Evolutionary conservation across 164 flowering plant species (phyloP).

Genomic region (grape (Vitis vinifera)): DNA sequence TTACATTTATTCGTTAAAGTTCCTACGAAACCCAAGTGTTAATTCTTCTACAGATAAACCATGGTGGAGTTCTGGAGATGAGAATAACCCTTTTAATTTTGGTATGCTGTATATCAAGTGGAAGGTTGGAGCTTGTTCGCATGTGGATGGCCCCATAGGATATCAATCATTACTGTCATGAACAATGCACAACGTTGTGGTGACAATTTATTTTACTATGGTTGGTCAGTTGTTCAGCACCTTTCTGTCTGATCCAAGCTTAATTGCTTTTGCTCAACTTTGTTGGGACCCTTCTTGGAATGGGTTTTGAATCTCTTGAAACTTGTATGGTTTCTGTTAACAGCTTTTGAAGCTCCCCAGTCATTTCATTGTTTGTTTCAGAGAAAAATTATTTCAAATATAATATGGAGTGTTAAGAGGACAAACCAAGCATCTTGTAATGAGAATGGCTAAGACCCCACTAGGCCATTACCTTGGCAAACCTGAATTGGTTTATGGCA

Average conservation of each 20-base stretch:
- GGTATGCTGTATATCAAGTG: conserved; percentile 84
- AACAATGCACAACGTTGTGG: conserved; percentile 82
- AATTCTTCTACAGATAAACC: conserved; percentile 61
- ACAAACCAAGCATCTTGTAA: no score
- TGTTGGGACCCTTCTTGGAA: conserved; percentile 83
- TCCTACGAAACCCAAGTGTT: neutral
- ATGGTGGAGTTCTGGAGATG: conserved; percentile 78
- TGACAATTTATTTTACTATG: neutral
- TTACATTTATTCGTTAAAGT: neutral
- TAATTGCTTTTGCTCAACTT: conserved; percentile 91
- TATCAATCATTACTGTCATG: conserved; percentile 91
- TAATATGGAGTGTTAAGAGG: no score
- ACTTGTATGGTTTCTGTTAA: no score
- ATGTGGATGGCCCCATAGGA: conserved; percentile 92
- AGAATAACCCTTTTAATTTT: conserved; percentile 74
- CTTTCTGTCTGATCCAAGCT: conserved; percentile 92
- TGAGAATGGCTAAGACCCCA: no score
- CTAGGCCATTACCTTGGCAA: no score
- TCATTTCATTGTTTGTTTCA: no score
- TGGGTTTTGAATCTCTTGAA: conserved; percentile 7
- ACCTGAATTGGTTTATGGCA: no score
- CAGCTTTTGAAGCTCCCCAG: no score
- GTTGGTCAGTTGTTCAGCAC: conserved; percentile 85
- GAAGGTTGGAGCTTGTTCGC: conserved; percentile 95
- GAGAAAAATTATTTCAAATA: no score